Base-by-base conservation (phyloP, 2,329 filamentous ascomycete species). In the Phialophora verrucosa region DNA sequence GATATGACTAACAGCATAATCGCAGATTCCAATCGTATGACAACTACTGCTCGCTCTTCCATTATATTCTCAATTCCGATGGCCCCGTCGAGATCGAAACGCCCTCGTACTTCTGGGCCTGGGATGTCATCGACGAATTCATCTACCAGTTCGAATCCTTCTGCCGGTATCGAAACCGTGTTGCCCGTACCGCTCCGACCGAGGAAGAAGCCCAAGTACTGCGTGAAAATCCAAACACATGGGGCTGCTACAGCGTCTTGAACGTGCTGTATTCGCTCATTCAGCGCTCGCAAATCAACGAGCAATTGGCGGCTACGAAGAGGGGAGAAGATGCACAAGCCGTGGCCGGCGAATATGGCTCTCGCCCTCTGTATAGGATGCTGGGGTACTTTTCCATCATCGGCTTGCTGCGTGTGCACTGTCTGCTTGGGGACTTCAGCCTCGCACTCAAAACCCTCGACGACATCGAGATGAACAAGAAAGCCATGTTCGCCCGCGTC, bases 101-200 rank as follows among this genome's bases (percentile, higher is more conserved):
- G 72, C 95, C 95, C 14, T 78, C 98, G 92, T 96, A 97, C 83
- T 97, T 94, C 84, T 99, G 95, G 95, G 95, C 95, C 50, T 99
- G 95, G 95, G 95, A 99, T 80, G 94, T 98, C 73, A 97, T 99
- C 82, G 95, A 99, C 81, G 95, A 99, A 82, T 99, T 99, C 84
- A 98, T 99, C 83, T 99, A 99, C 85, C 95, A 99, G 81, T 99
- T 99, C 86, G 97, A 99, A 86, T 96, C 93, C 66, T 99, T 99
- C 86, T 98, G 93, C 79, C 92, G 93, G 70, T 97, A 97, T 87
- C 90, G 95, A 77, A 93, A 96, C 80, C 90, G 93, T 73, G 89
- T 97, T 73, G 95, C 95, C 71, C 88, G 93, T 74, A 88, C 80
- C 56, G 88, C 80, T 83, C 87, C 91, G 79, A 96, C 94, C 80